These are phyloP conservation scores for Eremothecium sinecaudum DNA, from an alignment of 1,139 yeast genomes.

Conservation along the genomic window DNA sequence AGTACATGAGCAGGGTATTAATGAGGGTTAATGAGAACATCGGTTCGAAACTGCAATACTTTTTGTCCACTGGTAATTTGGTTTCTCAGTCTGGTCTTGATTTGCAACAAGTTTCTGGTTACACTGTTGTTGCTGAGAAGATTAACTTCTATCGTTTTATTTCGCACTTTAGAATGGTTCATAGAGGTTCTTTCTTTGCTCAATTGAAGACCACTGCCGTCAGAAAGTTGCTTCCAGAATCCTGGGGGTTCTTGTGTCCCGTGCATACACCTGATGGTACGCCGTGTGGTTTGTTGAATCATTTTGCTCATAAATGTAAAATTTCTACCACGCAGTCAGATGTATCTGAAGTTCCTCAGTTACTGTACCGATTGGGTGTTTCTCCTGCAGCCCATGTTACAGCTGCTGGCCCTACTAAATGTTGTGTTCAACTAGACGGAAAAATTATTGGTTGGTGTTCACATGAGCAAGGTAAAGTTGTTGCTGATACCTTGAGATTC, in stretches of 20 bases:
- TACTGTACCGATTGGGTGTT: slow-evolving; percentile 70
- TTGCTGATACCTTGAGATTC: slow-evolving; percentile 82
- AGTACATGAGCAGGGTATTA: slow-evolving; percentile 74
- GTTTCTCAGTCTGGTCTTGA: slow-evolving; percentile 96
- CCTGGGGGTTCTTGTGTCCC: slow-evolving; percentile 98
- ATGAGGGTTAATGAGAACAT: slow-evolving; percentile 81
- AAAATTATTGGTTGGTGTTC: slow-evolving; percentile 89
- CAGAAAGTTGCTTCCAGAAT: slow-evolving; percentile 90
- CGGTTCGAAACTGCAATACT: slow-evolving; percentile 89
- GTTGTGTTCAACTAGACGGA: slow-evolving; percentile 93
- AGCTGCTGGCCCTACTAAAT: slow-evolving; percentile 79
- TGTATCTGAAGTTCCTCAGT: slow-evolving; percentile 59
- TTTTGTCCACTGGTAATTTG: slow-evolving; percentile 91
- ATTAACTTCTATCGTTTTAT: slow-evolving; percentile 94
- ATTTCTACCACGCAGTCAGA: slow-evolving; percentile 72
- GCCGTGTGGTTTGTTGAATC: slow-evolving; percentile 97
- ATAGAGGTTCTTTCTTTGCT: slow-evolving; percentile 98
- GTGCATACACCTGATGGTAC: slow-evolving; percentile 99
- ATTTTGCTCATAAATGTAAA: slow-evolving; percentile 88
- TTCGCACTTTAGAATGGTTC: slow-evolving; percentile 98
- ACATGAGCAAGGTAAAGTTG: slow-evolving; percentile 75
- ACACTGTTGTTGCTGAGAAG: slow-evolving; percentile 97
- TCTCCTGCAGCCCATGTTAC: slow-evolving; percentile 59
- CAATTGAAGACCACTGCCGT: slow-evolving; percentile 96
- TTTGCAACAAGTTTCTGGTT: slow-evolving; percentile 96